Conservation (phyloP, 441 rosid species). For the Aleurites moluccanus region DNA sequence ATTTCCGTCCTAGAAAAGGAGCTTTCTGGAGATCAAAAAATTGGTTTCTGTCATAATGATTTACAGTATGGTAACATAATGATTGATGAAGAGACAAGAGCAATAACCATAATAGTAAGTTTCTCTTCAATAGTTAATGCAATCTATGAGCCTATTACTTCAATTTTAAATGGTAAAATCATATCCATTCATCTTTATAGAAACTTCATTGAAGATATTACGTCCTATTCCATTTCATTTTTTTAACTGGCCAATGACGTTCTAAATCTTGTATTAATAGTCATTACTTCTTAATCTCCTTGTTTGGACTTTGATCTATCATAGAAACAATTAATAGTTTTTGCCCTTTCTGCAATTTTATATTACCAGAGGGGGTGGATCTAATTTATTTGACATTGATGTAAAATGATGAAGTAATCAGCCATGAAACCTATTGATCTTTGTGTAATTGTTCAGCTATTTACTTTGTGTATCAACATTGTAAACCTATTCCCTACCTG, state of each 20-base stretch:
- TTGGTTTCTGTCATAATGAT: conserved; percentile 95
- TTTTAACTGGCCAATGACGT: not conserved
- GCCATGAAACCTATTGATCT: not conserved
- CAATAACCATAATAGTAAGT: conserved; percentile 86
- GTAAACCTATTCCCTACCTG: not conserved
- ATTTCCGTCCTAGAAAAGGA: conserved; percentile 55
- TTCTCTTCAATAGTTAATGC: conserved; percentile 20
- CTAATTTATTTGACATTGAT: not conserved
- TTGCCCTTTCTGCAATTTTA: not conserved
- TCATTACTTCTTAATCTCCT: not conserved
- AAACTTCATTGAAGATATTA: not conserved
- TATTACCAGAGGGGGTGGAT: not conserved
- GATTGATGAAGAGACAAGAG: conserved; percentile 81
- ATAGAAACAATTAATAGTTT: not conserved
- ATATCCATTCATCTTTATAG: not conserved
- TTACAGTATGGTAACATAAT: conserved; percentile 93
- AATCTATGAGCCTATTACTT: not conserved
- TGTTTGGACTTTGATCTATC: not conserved
- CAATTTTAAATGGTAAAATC: not conserved
- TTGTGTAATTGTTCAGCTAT: not conserved
- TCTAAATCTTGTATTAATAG: not conserved
- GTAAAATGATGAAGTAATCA: not conserved
- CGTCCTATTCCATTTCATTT: not conserved
- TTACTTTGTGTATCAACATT: not conserved
- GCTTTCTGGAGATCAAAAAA: conserved; percentile 42